These are phyloP conservation scores for Neurospora sp. DNA, from an alignment of 495 filamentous ascomycete genomes.

Conservation along the genomic window DNA sequence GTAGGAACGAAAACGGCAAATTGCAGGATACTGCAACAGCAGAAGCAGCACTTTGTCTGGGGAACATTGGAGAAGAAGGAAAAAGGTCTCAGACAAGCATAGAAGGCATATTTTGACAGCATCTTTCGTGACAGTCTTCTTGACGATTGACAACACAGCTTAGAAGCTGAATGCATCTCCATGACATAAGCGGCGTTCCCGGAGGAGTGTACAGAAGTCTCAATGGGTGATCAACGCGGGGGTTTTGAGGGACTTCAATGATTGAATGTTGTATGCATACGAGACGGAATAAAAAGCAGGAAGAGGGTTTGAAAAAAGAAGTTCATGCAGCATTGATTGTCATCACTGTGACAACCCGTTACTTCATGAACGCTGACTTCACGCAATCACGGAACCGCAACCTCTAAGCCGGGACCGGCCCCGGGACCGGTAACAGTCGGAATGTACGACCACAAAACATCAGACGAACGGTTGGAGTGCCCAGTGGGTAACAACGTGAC, in stretches of 20 bases:
- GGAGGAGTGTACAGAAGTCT: neutral
- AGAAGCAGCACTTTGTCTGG: neutral
- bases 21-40: neutral
- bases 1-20: neutral
- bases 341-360: neutral
- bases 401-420: neutral
- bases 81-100: neutral
- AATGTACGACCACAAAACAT: neutral
- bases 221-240: neutral
- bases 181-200: neutral
- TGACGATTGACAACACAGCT: neutral
- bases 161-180: neutral
- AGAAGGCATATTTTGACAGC: neutral
- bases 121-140: neutral
- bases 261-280: neutral
- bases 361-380: neutral
- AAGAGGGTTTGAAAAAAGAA: neutral
- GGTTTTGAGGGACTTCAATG: neutral
- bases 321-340: neutral
- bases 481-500: neutral
- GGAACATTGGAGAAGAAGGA: neutral
- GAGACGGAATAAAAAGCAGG: neutral
- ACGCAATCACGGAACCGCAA: neutral
- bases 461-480: neutral
- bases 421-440: neutral